Evolutionary conservation across 1,139 yeast genomes (phyloP), one percentile per base, ranked within the genome.

Genomic region (Lipomyces yarrowii): DNA sequence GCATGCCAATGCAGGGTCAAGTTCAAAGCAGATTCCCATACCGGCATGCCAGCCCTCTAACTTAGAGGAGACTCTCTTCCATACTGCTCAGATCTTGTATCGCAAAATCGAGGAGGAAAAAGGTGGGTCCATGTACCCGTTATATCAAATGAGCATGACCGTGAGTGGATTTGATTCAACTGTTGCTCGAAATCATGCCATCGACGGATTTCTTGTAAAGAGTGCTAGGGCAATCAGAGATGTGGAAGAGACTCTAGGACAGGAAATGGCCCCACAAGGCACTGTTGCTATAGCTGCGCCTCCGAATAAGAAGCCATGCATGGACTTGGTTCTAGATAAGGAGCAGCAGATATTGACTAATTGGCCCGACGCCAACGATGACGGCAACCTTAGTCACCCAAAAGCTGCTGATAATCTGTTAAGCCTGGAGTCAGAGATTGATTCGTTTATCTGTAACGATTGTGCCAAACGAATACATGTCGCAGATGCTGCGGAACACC

Each of bases 401-500:
- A 48, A 7, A 11, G 21, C 26, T 18, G 52, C 35, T n/a, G 11
- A 8, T 23, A 26, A 26, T 26, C 30, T 3, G 30, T 57, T 21
- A 21, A 57, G 15, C 8, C 57, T 39, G 51, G 18, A 37, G 10
- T 63, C 30, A 5, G 63, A 48, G 35, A 52, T 18, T 11, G 61
- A 55, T 51, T 37, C 59, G 11, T 65, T 63, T 56, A 32, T 57
- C 6, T 78, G 82, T 58, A 69, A 70, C 2, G 67, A 72, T 32
- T 80, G 82, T 65, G 58, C 67, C 2, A 62, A 67, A 21, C 57
- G 63, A 2, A 65, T 75, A 13, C 46, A 63, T 0, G 46, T 65
- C 0, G 71, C 64, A 11, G 71, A 72, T 4, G 61, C 69, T 26
- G 73, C 64, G 11, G 81, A 79, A 61, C 83, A 80, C 65, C 65